A percentile compares a stretch with the other conserved stretches of the same genome.
These are phyloP conservation scores for Plicaturopsis crispa DNA, from an alignment of 768 basidiomycete genomes.

Conservation along the genomic window DNA sequence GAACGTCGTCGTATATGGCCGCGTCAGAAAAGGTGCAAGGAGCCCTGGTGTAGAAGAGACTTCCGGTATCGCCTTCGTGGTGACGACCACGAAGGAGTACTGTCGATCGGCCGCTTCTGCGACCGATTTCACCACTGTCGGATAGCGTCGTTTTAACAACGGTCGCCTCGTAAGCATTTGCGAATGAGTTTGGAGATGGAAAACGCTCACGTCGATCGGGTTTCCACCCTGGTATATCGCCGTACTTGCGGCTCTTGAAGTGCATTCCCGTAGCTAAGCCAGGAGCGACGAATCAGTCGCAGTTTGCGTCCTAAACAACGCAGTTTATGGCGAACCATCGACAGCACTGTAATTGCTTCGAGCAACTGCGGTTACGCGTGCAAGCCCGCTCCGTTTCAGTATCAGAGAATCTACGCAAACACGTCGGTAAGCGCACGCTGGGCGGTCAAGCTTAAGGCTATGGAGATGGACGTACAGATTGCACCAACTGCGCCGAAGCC, in stretches of 20 bases:
- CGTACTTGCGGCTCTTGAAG: conserved; percentile 54
- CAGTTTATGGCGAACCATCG: conserved; percentile 26
- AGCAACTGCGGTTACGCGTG: conserved; percentile 65
- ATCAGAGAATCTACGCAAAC: conserved; percentile 41
- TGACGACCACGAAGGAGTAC: conserved; percentile 60
- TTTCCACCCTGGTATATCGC: conserved; percentile 47
- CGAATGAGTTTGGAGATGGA: not conserved
- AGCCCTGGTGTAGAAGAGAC: conserved; percentile 46
- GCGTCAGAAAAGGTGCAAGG: conserved; percentile 46
- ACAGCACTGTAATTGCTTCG: conserved; percentile 58
- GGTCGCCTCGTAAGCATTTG: conserved; percentile 1
- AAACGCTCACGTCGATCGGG: conserved; percentile 51
- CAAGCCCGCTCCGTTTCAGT: conserved; percentile 48
- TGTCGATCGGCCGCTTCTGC: conserved; percentile 49
- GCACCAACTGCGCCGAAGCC: conserved; percentile 63
- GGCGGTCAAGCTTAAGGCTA: not conserved
- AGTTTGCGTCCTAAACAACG: not conserved
- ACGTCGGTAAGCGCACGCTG: too few species aligned
- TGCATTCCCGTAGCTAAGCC: conserved; percentile 43
- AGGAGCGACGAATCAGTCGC: conserved; percentile 1
- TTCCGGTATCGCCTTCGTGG: conserved; percentile 71
- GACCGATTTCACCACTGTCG: conserved; percentile 49
- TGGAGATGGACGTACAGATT: conserved; percentile 38
- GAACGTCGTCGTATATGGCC: conserved; percentile 35
- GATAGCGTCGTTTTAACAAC: too few species aligned